Percentiles rank a stretch among this genome's conserved stretches.
These are phyloP conservation scores for Talaromyces funiculosus DNA, from an alignment of 2,329 filamentous ascomycete species.

Conservation along the genomic window DNA sequence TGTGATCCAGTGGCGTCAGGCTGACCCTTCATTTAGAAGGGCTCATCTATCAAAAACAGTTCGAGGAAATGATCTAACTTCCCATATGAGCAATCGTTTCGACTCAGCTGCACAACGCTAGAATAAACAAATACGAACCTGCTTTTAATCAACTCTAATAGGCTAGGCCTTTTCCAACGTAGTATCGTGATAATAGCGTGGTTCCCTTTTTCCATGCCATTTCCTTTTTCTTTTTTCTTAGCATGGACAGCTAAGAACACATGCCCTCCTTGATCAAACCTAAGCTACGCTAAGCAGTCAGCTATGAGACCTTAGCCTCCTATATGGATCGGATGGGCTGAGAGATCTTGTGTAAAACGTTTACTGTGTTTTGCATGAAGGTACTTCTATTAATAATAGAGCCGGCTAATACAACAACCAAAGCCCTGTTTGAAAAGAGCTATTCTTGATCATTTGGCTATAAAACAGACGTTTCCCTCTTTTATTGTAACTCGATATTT, in stretches of 20 bases:
- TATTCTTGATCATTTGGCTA: background rate
- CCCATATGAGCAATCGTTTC: background rate
- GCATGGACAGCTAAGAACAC: background rate
- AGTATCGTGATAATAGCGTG: background rate
- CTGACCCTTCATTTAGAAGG: slow-evolving; percentile 1
- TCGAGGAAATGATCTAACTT: background rate
- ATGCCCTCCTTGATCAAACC: background rate
- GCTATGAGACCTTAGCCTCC: background rate
- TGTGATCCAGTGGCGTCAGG: background rate
- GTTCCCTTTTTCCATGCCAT: background rate
- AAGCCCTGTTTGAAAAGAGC: background rate
- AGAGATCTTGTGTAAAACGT: background rate
- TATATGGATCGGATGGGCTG: background rate
- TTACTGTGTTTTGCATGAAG: background rate
- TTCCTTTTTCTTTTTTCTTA: background rate
- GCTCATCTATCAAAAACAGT: slow-evolving; percentile 5
- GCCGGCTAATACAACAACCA: background rate
- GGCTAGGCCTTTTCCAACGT: background rate
- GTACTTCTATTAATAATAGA: background rate
- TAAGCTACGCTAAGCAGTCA: background rate
- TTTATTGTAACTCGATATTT: background rate
- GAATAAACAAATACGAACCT: background rate
- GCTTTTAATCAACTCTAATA: background rate
- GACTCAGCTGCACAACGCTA: background rate
- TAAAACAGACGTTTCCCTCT: background rate